Evolutionary conservation across 352 stramenopile genomes (phyloP), one percentile per base, ranked within the genome.

Genomic region (Hyaloperonospora brassicae): DNA sequence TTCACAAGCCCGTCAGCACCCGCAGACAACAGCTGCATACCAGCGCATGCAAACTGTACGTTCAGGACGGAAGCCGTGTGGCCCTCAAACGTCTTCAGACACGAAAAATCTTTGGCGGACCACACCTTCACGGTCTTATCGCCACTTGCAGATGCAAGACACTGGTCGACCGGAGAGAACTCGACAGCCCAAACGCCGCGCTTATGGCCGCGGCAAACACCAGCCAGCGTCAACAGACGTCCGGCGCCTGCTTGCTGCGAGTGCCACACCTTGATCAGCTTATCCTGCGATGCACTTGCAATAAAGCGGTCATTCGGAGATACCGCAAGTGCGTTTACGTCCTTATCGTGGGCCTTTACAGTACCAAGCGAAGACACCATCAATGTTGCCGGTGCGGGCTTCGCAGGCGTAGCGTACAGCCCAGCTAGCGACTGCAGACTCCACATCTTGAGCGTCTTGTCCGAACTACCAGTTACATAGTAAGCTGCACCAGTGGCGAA

Each of bases 371-470:
- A 70, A 39, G 84, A 70, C 42, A 76, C 72, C 46, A 74, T 64
- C 62, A 81, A 60, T 47, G 90, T 62, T 39, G 48, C 31, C 14
- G 45, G 47, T 21, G 36, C 30, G 39, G 57, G 44, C 42, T 78
- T 76, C 34, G 75, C 70, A 61, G 69, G 53, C 12, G 60, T 50
- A 46, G 53, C 61, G 57, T 89, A 88, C 14, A 55, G 52, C 5
- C 47, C 57, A 17, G 70, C 64, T 30, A 89, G 80, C 52, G 65
- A 74, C 73, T 86, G 78, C 17, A 99, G 67, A 54, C 89, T 92
- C 95, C 96, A 99, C 70, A 97, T 79, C 75, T 99, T 99, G 23
- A 99, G 76, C 34, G 97, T 98, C 68, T 96, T 89, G 80, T 99
- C 97, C 25, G 91, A 83, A 56, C 88, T 98, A 11, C 91, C 96